A percentile compares a stretch with the other conserved stretches of the same genome.
Conservation (phyloP, 306 rosid genomes). For the Gastrolobium villosum region DNA sequence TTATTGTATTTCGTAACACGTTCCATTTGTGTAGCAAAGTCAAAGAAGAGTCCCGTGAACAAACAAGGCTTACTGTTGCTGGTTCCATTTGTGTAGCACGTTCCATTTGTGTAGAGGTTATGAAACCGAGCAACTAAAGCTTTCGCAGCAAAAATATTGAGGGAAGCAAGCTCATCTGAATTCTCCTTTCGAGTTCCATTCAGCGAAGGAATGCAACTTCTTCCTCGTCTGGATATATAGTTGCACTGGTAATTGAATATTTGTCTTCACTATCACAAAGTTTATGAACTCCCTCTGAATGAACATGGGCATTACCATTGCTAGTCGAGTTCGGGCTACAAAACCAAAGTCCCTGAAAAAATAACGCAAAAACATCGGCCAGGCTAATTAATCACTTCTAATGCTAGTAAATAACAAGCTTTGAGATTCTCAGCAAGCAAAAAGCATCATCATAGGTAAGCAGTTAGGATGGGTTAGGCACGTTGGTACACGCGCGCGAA, state of each 20-base stretch:
- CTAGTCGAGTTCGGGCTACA: slow-evolving; percentile 10
- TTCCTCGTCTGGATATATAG: slow-evolving; percentile 82
- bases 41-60: too few species aligned
- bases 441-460: too few species aligned
- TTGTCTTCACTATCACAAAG: slow-evolving; percentile 59
- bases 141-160: too few species aligned
- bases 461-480: too few species aligned
- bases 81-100: too few species aligned
- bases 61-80: too few species aligned
- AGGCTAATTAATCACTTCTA: neutral
- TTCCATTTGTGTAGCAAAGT: too few species aligned
- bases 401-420: slow-evolving; percentile 15
- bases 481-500: too few species aligned
- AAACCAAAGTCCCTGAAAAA: neutral
- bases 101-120: too few species aligned
- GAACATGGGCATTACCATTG: slow-evolving; percentile 62
- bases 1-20: too few species aligned
- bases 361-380: neutral
- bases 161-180: slow-evolving; percentile 80
- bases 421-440: too few species aligned
- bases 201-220: slow-evolving; percentile 95
- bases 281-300: slow-evolving; percentile 58
- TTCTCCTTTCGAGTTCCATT: slow-evolving; percentile 99
- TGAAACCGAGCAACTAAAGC: too few species aligned
- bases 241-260: slow-evolving; percentile 53